A percentile compares a stretch with the other conserved stretches of the same genome.
Conservation (phyloP, 2,329 filamentous ascomycete genomes). For the Dactylellina sp. region DNA sequence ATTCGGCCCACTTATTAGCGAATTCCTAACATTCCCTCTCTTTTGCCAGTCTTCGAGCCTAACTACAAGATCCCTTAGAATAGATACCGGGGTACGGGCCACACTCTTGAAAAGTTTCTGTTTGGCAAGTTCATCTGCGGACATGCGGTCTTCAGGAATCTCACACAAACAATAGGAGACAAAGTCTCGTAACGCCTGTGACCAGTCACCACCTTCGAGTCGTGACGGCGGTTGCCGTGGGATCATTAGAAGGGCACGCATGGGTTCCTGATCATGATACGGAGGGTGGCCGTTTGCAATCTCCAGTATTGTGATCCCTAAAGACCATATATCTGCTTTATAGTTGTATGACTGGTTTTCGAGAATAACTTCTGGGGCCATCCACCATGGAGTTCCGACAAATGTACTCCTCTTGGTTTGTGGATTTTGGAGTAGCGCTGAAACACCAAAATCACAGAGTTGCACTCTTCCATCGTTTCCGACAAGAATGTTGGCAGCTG, state of each 20-base stretch:
- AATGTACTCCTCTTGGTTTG: conserved; percentile 82
- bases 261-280: conserved; percentile 66
- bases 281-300: conserved; percentile 83
- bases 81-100: conserved; percentile 56
- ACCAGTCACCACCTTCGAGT: conserved; percentile 78
- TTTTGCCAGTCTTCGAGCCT: conserved; percentile 60
- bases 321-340: conserved; percentile 85
- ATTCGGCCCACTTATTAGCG: conserved; percentile 55
- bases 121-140: conserved; percentile 62
- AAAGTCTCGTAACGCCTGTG: conserved; percentile 75
- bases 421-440: conserved; percentile 79
- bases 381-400: conserved; percentile 86
- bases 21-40: conserved; percentile 59
- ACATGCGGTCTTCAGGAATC: conserved; percentile 75
- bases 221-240: conserved; percentile 72
- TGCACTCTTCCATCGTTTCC: conserved; percentile 81
- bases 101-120: conserved; percentile 59
- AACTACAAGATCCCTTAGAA: conserved; percentile 59
- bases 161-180: conserved; percentile 79
- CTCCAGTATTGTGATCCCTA: conserved; percentile 82
- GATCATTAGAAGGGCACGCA: conserved; percentile 69
- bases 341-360: conserved; percentile 72
- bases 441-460: conserved; percentile 86
- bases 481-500: conserved; percentile 79
- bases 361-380: conserved; percentile 83